Base-by-base conservation (phyloP, 768 basidiomycete genomes). In the Pleurotus djamor region DNA sequence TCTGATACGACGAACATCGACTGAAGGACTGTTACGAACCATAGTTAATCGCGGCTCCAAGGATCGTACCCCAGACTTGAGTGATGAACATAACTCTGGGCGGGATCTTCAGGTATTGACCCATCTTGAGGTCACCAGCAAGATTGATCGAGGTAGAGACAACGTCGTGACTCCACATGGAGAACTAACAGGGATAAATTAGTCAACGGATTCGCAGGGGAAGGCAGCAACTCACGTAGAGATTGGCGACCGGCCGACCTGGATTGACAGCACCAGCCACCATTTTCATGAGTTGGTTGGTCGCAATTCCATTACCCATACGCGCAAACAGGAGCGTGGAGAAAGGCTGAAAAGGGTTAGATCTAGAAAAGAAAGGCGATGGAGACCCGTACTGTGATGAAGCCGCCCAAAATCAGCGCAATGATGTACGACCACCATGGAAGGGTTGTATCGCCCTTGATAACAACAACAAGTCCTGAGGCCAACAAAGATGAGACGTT, bases 141-240 rank as follows among this genome's bases (percentile, higher is more conserved):
- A 86, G 74, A 35, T 64, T 65, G 52, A 86, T 79, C 0, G 83
- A 85, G 35, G 79, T 85, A 13, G 76, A 70, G 38, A 88, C 74
- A 49, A 84, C 80, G 62, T 84, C 83, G 62, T 86, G 84, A 64
- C 83, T 85, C 85, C 85, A 86, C 83, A 85, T 86, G 0, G 83
- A 80, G 70, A 87, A 87, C 84, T 86, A 36, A 14, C 12, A 5
- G 3, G 4, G 10, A 41, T 6, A 1, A 16, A 5, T 56, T 5
- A 56, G 41, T 17, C 10, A 14, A 32, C 32, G 21, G 21, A 33
- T 12, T 37, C 16, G n/a, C 38, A 52, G 8, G 7, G 12, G 12
- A 2, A 10, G 4, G 4, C 48, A 9, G n/a, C 8, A 0, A 68
- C 77, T 51, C 49, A 87, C 84, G 65, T 88, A 88, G 59, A 89